phyloP scores from a whole-genome alignment of 805 yeast species.

The Osmozyma mogii region DNA sequence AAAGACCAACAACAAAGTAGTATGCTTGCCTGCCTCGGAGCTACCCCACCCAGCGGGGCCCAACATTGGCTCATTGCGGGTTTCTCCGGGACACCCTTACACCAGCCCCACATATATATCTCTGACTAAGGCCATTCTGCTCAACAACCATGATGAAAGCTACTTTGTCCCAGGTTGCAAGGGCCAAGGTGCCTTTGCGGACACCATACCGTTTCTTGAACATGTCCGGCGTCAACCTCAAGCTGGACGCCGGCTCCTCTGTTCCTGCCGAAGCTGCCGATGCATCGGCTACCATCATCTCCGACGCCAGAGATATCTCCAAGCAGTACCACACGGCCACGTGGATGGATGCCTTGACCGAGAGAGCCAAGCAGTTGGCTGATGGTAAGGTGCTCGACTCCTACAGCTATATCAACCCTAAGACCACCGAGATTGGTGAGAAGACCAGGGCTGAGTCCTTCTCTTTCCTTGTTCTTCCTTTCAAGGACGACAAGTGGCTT shows the following conservation, averaged over 20 bases:
- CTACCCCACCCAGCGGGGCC: too few species aligned
- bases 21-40: too few species aligned
- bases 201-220: too few species aligned
- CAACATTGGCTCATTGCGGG: too few species aligned
- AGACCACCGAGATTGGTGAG: conserved; percentile 61
- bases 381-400: conserved; percentile 71
- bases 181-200: too few species aligned
- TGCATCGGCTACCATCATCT: conserved; percentile 61
- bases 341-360: conserved; percentile 80
- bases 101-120: too few species aligned
- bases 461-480: conserved; percentile 63
- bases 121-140: too few species aligned
- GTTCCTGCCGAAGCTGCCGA: conserved; percentile 61
- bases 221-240: too few species aligned
- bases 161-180: too few species aligned
- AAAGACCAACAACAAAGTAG: too few species aligned
- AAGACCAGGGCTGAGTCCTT: conserved; percentile 75
- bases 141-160: too few species aligned
- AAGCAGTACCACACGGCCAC: conserved; percentile 47
- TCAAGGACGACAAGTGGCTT: conserved; percentile 73
- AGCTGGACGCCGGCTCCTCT: conserved; percentile 30
- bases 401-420: conserved; percentile 63
- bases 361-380: conserved; percentile 58
- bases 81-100: too few species aligned
- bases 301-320: conserved; percentile 51